phyloP scores from a whole-genome alignment of 768 basidiomycete genomes.

The Suillus occidentalis region DNA sequence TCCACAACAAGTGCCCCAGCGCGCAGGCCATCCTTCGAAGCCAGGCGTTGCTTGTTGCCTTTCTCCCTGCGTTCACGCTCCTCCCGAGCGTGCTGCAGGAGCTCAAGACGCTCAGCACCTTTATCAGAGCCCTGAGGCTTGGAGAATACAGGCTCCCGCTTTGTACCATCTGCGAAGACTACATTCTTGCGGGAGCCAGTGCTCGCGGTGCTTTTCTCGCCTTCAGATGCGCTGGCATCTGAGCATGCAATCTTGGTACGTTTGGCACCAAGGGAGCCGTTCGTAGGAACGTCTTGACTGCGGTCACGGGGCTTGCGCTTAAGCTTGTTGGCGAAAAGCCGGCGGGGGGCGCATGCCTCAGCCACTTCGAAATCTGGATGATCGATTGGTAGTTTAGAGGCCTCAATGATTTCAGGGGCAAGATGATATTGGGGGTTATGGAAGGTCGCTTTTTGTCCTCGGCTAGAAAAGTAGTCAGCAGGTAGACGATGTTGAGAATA shows the following conservation, averaged over 20 bases:
- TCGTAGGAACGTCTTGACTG: slow-evolving; percentile 19
- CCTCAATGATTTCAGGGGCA: slow-evolving; percentile 39
- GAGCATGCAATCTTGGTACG: slow-evolving; percentile 11
- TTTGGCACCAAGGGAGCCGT: slow-evolving; percentile 14
- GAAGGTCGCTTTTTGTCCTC: slow-evolving; percentile 61
- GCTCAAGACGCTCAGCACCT: slow-evolving; percentile 7
- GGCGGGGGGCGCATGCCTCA: slow-evolving; percentile 52
- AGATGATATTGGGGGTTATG: slow-evolving; percentile 64
- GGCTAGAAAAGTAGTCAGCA: slow-evolving; percentile 42
- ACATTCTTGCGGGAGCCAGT: slow-evolving; percentile 4
- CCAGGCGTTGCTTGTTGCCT: slow-evolving; percentile 22
- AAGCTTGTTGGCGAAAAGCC: slow-evolving; percentile 49
- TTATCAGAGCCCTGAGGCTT: slow-evolving; percentile 10
- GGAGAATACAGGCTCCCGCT: slow-evolving; percentile 9
- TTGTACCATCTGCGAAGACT: slow-evolving; percentile 4
- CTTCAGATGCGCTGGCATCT: slow-evolving; percentile 16
- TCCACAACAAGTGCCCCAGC: slow-evolving; percentile 30
- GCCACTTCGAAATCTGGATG: slow-evolving; percentile 68
- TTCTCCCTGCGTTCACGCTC: slow-evolving; percentile 28
- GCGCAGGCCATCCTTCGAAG: slow-evolving; percentile 27
- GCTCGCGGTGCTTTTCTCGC: slow-evolving; percentile 14
- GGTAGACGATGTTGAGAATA: background rate
- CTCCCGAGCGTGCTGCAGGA: slow-evolving; percentile 19
- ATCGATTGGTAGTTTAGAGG: slow-evolving; percentile 54
- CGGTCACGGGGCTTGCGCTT: slow-evolving; percentile 28